These are phyloP conservation scores for Cutaneotrichosporon sp. DNA, from an alignment of 1,284 basidiomycete genomes.

Conservation along the genomic window DNA sequence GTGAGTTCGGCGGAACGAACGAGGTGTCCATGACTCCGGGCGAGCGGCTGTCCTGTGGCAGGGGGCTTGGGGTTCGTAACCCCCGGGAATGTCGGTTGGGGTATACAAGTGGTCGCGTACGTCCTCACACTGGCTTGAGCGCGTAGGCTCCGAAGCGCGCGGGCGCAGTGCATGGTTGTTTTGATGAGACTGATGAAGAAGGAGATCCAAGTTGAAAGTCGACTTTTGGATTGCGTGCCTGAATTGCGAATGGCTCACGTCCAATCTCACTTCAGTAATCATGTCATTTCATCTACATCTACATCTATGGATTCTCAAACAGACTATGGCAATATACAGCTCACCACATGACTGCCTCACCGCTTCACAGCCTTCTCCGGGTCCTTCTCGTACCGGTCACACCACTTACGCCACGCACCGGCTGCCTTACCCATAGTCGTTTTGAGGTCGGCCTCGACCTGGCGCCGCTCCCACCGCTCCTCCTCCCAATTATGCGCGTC, in stretches of 20 bases:
- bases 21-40: constrained; percentile 75
- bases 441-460: constrained; percentile 25
- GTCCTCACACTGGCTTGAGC: too few species aligned
- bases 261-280: too few species aligned
- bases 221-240: too few species aligned
- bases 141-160: too few species aligned
- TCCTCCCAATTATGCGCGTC: constrained; percentile 22
- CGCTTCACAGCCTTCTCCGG: constrained; percentile 23
- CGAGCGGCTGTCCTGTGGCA: constrained; percentile 72
- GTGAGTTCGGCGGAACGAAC: constrained; percentile 70
- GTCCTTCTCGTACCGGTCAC: constrained; percentile 24
- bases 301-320: neutral
- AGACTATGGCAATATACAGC: too few species aligned
- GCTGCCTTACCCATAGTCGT: constrained; percentile 27
- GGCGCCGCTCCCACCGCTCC: constrained; percentile 27
- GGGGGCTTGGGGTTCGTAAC: constrained; percentile 59
- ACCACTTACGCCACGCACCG: constrained; percentile 26
- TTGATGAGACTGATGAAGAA: too few species aligned
- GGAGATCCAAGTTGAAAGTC: too few species aligned
- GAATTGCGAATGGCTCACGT: too few species aligned
- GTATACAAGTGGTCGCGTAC: neutral
- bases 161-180: neutral
- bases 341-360: neutral
- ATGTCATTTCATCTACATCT: neutral
- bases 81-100: neutral